phyloP scores from a whole-genome alignment of 2,329 filamentous ascomycete genomes.

The Cryphonectria naterciae region DNA sequence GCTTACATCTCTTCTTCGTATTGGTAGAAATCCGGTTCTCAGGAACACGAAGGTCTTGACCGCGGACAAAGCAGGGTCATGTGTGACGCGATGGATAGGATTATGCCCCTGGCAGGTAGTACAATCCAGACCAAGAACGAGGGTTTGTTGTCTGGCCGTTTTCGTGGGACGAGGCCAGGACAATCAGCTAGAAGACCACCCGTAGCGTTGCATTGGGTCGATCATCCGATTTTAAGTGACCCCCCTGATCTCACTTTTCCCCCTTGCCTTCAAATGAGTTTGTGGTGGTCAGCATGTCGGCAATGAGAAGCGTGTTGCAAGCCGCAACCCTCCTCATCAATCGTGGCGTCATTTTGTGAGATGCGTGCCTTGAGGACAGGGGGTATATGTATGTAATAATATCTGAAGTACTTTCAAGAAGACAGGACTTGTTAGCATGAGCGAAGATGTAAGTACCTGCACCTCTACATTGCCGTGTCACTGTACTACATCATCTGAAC shows the following conservation, averaged over 20 bases:
- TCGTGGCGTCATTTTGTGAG: too few relatives aligned
- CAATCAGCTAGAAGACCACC: not conserved
- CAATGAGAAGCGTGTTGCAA: constrained; percentile 18
- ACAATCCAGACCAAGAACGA: not conserved
- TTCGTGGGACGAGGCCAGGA: not conserved
- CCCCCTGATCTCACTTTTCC: constrained; percentile 1
- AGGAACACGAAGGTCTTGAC: not conserved
- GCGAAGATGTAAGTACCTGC: not conserved
- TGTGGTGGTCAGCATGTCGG: constrained; percentile 12
- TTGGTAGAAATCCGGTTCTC: not conserved
- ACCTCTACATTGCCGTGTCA: not conserved
- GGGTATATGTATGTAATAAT: not conserved
- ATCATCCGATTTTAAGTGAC: not conserved
- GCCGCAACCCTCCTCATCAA: constrained; percentile 7
- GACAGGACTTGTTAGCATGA: not conserved
- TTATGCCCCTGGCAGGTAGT: not conserved
- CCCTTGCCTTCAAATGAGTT: not conserved
- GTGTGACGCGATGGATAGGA: not conserved
- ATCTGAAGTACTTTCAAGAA: not conserved
- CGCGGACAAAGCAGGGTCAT: not conserved
- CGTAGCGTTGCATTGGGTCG: not conserved
- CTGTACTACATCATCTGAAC: not conserved
- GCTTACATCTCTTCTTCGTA: not conserved
- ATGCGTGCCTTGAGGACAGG: not conserved
- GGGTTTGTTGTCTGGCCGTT: not conserved